Evolutionary conservation across 306 rosid species (phyloP).

Genomic region (Boehmeria nivea): DNA sequence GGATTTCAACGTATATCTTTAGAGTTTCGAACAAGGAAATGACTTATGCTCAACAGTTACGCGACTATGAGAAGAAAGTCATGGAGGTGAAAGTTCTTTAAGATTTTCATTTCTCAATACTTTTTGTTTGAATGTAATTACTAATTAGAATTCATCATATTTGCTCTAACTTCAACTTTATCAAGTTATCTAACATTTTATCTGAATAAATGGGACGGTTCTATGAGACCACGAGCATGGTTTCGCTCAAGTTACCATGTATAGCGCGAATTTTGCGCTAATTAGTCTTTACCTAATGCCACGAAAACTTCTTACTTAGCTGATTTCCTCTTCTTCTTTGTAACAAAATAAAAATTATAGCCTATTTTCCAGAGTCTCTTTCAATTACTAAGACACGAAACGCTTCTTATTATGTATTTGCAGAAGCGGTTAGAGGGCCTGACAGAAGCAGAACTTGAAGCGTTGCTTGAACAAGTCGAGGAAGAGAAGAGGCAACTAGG

Average conservation of each 20-base stretch:
- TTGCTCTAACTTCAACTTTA: not conserved
- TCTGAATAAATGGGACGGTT: not conserved
- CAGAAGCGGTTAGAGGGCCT: conserved; percentile 93
- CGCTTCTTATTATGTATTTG: conserved; percentile 27
- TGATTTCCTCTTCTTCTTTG: not conserved
- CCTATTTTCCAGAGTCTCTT: not conserved
- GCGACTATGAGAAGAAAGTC: conserved; percentile 86
- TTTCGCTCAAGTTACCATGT: not conserved
- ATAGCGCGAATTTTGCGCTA: not conserved
- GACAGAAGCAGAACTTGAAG: conserved; percentile 87
- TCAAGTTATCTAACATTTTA: not conserved
- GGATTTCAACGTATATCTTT: conserved; percentile 89
- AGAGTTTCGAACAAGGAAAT: conserved; percentile 97
- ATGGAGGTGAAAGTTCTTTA: conserved; percentile 58
- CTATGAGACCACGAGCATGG: not conserved
- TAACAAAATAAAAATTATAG: not conserved
- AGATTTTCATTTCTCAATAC: not conserved
- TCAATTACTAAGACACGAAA: conserved; percentile 1
- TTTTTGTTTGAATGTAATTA: not conserved
- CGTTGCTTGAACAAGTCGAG: conserved; percentile 84
- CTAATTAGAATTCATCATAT: not conserved
- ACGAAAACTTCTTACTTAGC: not conserved
- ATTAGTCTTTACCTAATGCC: not conserved
- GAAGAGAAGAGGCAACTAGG: conserved; percentile 74
- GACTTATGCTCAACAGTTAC: conserved; percentile 94